phyloP scores from a whole-genome alignment of 2,329 filamentous ascomycete species.

The Exutisphaerella laricina region DNA sequence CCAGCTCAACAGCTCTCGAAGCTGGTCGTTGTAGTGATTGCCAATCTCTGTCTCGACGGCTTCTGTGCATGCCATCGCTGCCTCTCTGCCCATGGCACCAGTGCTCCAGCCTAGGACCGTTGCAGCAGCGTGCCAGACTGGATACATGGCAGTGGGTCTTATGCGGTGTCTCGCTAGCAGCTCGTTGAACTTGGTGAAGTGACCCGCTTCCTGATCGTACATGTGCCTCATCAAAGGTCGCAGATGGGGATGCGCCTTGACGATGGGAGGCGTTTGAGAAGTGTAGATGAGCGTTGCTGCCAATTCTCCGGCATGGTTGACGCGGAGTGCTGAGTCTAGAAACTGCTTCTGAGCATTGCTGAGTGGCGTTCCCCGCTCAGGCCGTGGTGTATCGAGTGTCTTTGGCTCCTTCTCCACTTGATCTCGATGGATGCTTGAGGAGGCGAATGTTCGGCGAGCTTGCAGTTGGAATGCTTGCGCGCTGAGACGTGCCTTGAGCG shows the following conservation, averaged over 20 bases:
- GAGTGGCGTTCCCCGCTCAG: constrained; percentile 20
- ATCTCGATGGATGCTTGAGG: constrained; percentile 13
- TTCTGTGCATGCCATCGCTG: constrained; percentile 97
- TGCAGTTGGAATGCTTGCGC: constrained; percentile 30
- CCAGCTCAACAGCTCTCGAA: constrained; percentile 76
- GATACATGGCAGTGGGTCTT: constrained; percentile 87
- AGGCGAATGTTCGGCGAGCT: constrained; percentile 21
- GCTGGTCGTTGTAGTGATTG: constrained; percentile 89
- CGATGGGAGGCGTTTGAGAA: constrained; percentile 76
- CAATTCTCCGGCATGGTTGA: constrained; percentile 97
- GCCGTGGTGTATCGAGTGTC: constrained; percentile 16
- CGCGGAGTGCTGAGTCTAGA: constrained; percentile 75
- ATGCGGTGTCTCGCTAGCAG: constrained; percentile 82
- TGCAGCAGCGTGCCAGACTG: constrained; percentile 77
- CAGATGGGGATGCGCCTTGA: constrained; percentile 76
- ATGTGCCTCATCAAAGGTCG: constrained; percentile 92
- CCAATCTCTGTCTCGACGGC: constrained; percentile 98
- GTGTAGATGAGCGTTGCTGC: constrained; percentile 92
- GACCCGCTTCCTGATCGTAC: constrained; percentile 91
- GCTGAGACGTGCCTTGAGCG: constrained; percentile 24
- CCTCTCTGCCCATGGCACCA: constrained; percentile 80
- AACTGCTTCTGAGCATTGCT: constrained; percentile 60
- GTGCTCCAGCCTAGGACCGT: constrained; percentile 83
- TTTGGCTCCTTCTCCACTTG: constrained; percentile 20
- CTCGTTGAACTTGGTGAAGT: constrained; percentile 78